Conservation (phyloP, 2,329 filamentous ascomycete species). For the Colletotrichum zoysiae region DNA sequence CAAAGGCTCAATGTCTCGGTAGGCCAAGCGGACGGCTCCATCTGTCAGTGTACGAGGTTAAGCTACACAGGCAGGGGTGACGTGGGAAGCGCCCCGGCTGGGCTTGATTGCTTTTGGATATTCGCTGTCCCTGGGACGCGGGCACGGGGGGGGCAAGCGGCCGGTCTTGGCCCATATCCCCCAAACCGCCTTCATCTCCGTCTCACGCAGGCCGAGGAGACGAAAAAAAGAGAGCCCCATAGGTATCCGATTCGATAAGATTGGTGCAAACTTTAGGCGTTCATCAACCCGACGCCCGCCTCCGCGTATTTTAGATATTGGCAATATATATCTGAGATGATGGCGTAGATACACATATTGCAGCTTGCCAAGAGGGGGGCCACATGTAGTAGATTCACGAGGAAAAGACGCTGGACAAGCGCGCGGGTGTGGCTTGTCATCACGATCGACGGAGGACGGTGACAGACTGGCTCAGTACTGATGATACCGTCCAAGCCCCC, state of each 20-base stretch:
- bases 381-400: constrained; percentile 6
- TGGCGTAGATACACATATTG: too few relatives aligned
- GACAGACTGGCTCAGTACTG: not conserved
- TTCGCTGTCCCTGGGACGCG: constrained; percentile 10
- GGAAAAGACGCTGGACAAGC: not conserved
- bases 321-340: too few relatives aligned
- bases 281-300: constrained; percentile 1
- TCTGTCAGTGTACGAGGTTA: constrained; percentile 18
- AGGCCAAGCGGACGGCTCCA: constrained; percentile 11
- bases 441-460: not conserved
- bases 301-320: not conserved
- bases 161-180: constrained; percentile 20
- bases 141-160: constrained; percentile 14
- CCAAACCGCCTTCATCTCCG: constrained; percentile 36
- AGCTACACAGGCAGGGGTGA: constrained; percentile 19
- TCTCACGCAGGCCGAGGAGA: constrained; percentile 4
- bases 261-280: constrained; percentile 13
- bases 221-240: not conserved
- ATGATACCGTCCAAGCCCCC: not conserved
- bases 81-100: not conserved
- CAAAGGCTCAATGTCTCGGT: not conserved
- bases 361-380: constrained; percentile 25
- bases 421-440: not conserved
- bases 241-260: not conserved
- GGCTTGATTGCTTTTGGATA: not conserved